Conservation (phyloP, 1,284 basidiomycete genomes). For the Afroboletus lepidellus region DNA sequence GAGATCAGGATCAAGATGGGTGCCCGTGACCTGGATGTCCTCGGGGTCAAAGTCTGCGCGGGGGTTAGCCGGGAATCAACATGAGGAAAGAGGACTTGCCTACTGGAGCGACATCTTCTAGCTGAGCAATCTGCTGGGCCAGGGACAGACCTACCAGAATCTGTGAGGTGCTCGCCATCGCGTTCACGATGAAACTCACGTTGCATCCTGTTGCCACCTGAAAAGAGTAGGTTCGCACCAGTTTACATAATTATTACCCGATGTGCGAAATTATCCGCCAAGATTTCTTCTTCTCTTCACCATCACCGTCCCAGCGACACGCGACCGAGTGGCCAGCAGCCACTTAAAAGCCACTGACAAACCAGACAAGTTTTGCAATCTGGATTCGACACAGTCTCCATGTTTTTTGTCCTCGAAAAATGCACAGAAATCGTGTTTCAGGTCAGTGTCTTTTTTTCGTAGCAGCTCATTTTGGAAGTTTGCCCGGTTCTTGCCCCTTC, state of each 20-base stretch:
- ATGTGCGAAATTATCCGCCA: slow-evolving; percentile 23
- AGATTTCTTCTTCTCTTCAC: slow-evolving; percentile 29
- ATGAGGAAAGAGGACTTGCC: slow-evolving; percentile 42
- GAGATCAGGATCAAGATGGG: slow-evolving; percentile 28
- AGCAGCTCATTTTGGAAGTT: slow-evolving; percentile 28
- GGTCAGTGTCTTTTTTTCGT: slow-evolving; percentile 38
- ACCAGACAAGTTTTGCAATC: slow-evolving; percentile 37
- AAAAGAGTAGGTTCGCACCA: background rate
- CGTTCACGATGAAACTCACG: slow-evolving; percentile 25
- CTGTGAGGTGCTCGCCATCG: slow-evolving; percentile 5
- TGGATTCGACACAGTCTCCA: slow-evolving; percentile 49
- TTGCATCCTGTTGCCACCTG: slow-evolving; percentile 21
- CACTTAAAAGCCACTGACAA: slow-evolving; percentile 18
- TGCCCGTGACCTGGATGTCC: slow-evolving; percentile 44
- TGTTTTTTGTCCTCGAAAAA: slow-evolving; percentile 46
- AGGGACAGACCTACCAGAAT: slow-evolving; percentile 56
- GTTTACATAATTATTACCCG: slow-evolving; percentile 37
- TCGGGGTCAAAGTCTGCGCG: slow-evolving; percentile 76
- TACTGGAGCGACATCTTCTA: slow-evolving; percentile 67
- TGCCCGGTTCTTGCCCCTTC: slow-evolving; percentile 15
- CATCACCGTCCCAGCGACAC: slow-evolving; percentile 35
- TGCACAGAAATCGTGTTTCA: slow-evolving; percentile 50
- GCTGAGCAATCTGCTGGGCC: slow-evolving; percentile 78
- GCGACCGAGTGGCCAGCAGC: slow-evolving; percentile 33
- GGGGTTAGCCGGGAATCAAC: slow-evolving; percentile 8